Conservation (phyloP, 1,139 yeast species). For the Scheffersomyces titani region DNA sequence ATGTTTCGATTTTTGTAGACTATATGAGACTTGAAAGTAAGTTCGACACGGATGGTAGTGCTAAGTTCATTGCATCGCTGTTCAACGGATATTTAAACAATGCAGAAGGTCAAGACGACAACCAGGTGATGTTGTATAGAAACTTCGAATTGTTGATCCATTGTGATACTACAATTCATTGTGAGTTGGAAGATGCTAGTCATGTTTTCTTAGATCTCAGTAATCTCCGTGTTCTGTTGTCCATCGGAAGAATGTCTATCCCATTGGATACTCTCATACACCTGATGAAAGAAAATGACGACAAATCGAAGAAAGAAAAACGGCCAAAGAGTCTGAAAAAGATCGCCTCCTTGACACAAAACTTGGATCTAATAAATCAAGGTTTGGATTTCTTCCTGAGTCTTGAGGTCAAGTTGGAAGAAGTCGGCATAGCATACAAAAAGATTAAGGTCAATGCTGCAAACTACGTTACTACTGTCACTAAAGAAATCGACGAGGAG, state of each 20-base stretch:
- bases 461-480: constrained; percentile 20
- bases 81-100: constrained; percentile 34
- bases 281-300: constrained; percentile 2
- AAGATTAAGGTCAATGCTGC: constrained; percentile 19
- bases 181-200: constrained; percentile 16
- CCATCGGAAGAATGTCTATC: constrained; percentile 27
- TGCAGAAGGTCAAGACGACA: constrained; percentile 10
- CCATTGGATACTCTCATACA: constrained; percentile 24
- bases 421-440: constrained; percentile 25
- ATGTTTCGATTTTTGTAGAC: constrained; percentile 26
- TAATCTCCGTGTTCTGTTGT: constrained; percentile 19
- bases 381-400: constrained; percentile 7
- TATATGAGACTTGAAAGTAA: constrained; percentile 31
- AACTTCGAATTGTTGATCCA: constrained; percentile 31
- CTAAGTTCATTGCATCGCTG: constrained; percentile 24
- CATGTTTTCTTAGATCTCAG: constrained; percentile 12
- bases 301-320: constrained; percentile 3
- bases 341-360: background rate
- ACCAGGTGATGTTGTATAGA: constrained; percentile 25
- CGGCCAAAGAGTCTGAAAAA: background rate
- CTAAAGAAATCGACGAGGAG: constrained; percentile 13
- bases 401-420: constrained; percentile 29
- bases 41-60: constrained; percentile 18
- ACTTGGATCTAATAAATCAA: background rate
- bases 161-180: constrained; percentile 26